Conservation (phyloP, 1,284 basidiomycete genomes). For the Trichosporon faecale region DNA sequence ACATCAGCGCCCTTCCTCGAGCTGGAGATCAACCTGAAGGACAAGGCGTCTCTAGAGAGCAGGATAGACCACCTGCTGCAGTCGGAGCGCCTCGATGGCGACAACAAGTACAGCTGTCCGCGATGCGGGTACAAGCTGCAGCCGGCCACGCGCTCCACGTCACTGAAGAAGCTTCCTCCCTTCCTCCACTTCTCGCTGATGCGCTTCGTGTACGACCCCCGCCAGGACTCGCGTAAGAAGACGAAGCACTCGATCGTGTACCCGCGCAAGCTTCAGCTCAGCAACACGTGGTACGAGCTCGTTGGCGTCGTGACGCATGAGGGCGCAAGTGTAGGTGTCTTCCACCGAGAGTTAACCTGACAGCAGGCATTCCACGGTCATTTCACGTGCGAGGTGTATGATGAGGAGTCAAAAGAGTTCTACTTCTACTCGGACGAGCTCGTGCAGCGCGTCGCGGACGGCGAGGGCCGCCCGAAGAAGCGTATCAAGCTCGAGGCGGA, state of each 20-base stretch:
- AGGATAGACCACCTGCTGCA: constrained; percentile 63
- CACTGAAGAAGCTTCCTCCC: constrained; percentile 68
- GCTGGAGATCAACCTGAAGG: constrained; percentile 77
- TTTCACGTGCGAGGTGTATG: constrained; percentile 83
- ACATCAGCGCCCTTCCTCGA: constrained; percentile 63
- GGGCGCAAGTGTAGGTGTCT: constrained; percentile 56
- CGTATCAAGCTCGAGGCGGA: constrained; percentile 24
- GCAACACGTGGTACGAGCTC: constrained; percentile 62
- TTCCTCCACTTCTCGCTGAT: constrained; percentile 80
- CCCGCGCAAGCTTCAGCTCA: constrained; percentile 65
- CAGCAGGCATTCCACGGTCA: constrained; percentile 83
- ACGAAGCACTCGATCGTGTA: constrained; percentile 72
- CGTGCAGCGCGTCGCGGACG: constrained; percentile 27
- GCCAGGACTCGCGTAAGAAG: constrained; percentile 74
- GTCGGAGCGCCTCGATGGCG: constrained; percentile 69
- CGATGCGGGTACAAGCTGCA: constrained; percentile 63
- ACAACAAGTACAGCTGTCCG: constrained; percentile 81
- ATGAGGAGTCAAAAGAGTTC: constrained; percentile 73
- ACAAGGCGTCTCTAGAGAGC: constrained; percentile 67
- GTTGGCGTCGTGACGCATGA: constrained; percentile 79
- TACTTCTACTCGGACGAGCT: constrained; percentile 82
- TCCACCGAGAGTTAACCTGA: not conserved
- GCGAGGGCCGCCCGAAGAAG: constrained; percentile 19
- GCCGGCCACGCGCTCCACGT: constrained; percentile 71
- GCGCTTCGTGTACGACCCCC: constrained; percentile 80